Base-by-base conservation (phyloP, 2,329 filamentous ascomycete species). In the Penicillium sp. region DNA sequence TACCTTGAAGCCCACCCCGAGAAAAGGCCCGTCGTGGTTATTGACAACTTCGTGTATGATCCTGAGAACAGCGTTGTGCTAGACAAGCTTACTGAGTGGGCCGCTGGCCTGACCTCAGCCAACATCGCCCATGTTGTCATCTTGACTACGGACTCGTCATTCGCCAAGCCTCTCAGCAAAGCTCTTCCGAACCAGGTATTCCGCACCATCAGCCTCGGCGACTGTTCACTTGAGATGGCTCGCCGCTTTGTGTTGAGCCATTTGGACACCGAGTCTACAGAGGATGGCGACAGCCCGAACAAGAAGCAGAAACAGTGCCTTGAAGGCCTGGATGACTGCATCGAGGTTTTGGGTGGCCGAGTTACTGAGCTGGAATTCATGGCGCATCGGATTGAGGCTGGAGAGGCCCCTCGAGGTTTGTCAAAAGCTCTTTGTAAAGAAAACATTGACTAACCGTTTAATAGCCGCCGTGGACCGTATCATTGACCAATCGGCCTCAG, bases 331-430 rank as follows among this genome's bases (percentile, higher is more conserved):
- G 89, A 96, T 60, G 77, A 77, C 23, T 90, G 87, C 57, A 94
- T 97, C 54, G 79, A 83, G 23, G 79, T 84, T 0, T 78, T 98
- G 1, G 93, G 93, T 18, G 93, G 93, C 1, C 87, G 93, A 3
- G 77, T 98, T n/a, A 95, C 89, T 0, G 93, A 98, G 62, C 82
- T 98, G 16, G 91, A 97, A 64, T 94, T 93, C 62, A 81, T 98
- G 35, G 86, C 90, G n/a, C 82, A 91, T 28, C 80, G 93, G 14
- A 86, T 98, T 58, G 88, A 89, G 69, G 82, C 86, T 0, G 91
- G 93, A 13, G 89, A 96, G 66, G 85, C 79, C 2, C 93, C 93
- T 0, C 79, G 77, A 53, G 78, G 73, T 72, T 58, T n/a, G 52
- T 51, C 3, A 5, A n/a, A 13, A 23, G n/a, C 4, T 6, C n/a